phyloP scores from a whole-genome alignment of 2,329 filamentous ascomycete species.

The Fonsecaea nubica region DNA sequence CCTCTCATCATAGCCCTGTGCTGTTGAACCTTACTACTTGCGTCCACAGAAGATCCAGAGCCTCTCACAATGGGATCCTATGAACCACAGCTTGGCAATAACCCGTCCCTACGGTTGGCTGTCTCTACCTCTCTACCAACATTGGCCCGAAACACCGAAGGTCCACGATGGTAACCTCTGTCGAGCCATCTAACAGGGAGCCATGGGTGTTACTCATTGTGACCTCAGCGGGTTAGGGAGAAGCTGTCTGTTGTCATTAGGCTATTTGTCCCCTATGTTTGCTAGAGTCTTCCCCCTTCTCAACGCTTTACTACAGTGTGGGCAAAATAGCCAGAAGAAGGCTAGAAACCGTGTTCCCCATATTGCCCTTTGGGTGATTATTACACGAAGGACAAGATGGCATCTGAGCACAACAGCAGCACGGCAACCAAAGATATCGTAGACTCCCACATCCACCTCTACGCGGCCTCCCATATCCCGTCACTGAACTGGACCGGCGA shows the following conservation, averaged over 20 bases:
- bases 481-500: slow-evolving; percentile 68
- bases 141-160: slow-evolving; percentile 19
- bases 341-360: not conserved
- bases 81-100: not conserved
- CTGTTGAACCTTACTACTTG: not conserved
- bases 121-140: not conserved
- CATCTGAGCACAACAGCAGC: slow-evolving; percentile 12
- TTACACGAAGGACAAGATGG: slow-evolving; percentile 5
- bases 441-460: slow-evolving; percentile 93
- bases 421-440: slow-evolving; percentile 60
- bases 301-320: not conserved
- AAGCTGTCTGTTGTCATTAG: not conserved
- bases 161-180: not conserved
- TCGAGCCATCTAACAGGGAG: not conserved
- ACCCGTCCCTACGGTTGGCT: not conserved
- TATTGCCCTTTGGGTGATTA: not conserved
- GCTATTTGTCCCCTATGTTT: not conserved
- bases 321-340: not conserved
- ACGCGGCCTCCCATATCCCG: slow-evolving; percentile 69
- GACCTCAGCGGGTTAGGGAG: not conserved
- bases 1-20: not conserved
- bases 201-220: not conserved
- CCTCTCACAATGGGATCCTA: not conserved
- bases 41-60: not conserved
- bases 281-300: not conserved